A percentile compares a stretch with the other conserved stretches of the same genome.
phyloP scores from a whole-genome alignment of 2,329 filamentous ascomycete genomes.

The Metarhizium sp. region DNA sequence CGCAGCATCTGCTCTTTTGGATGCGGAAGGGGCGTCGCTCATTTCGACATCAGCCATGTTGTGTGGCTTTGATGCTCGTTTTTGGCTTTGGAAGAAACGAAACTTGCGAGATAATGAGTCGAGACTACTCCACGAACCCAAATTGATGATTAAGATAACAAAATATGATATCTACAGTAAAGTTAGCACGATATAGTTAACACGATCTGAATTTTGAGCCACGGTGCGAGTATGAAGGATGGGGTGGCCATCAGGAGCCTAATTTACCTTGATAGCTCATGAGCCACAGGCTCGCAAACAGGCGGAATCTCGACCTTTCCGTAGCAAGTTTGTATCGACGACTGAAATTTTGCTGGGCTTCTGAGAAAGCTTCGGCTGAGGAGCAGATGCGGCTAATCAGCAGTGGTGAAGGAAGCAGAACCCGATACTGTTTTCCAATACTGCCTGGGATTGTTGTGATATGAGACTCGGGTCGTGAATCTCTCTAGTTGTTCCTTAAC shows the following conservation, averaged over 20 bases:
- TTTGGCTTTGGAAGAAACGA: neutral
- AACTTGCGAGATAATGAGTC: neutral
- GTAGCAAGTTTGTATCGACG: neutral
- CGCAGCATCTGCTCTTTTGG: constrained; percentile 43
- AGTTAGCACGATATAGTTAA: neutral
- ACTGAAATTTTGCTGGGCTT: too few relatives aligned
- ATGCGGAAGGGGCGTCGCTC: constrained; percentile 66
- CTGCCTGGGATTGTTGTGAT: too few relatives aligned
- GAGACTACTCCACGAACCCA: neutral
- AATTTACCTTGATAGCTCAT: constrained; percentile 1
- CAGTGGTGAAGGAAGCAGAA: too few relatives aligned
- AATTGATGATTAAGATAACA: neutral
- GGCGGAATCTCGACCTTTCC: neutral
- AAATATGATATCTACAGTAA: neutral
- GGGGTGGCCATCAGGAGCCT: neutral
- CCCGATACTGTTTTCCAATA: too few relatives aligned
- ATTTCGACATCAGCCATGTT: constrained; percentile 93
- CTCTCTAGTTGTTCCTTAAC: too few relatives aligned
- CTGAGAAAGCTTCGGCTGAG: too few relatives aligned
- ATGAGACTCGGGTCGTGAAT: too few relatives aligned
- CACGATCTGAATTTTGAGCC: neutral
- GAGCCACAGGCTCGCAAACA: neutral
- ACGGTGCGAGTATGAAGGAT: neutral
- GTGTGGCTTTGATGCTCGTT: neutral
- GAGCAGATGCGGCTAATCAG: too few relatives aligned